Base-by-base conservation (phyloP, 192 early-diverging fungal species). In the Backusella australiensis region DNA sequence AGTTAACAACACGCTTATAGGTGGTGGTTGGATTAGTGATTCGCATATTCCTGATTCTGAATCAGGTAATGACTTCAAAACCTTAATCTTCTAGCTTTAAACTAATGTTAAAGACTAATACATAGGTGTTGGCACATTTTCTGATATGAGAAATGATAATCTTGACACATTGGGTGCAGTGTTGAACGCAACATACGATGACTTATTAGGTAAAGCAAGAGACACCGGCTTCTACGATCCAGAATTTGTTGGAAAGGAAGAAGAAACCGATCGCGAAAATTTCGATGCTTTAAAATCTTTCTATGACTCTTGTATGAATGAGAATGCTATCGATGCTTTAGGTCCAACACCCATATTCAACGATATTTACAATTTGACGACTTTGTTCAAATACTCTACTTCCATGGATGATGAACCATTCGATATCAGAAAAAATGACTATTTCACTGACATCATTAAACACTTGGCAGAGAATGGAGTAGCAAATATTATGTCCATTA, bases 31-130 rank as follows among this genome's bases (percentile, higher is more conserved):
- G 82, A 75, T 88, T 49, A 71, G 81, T 36, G 73, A 75, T 8
- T 74, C 89, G 19, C 53, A 83, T 5, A 91, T 93, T 56, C 90
- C 91, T 26, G 86, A 89, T 23, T 89, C 90, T 73, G 85, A 91
- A 78, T 78, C 89, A 12, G 56, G 74, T 81, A 81, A 67, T 36
- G 42, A 12, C 38, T 21, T 26, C 6, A 56, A 26, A 7, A 56
- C 8, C 2, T 14, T 3, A 56, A 23, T n/a, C 6, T 21, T 21
- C 21, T 56, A n/a, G 3, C 53, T 26, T 23, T 23, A 21, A 23
- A 21, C 53, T 56, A 7, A 23, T 56, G 8, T 21, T 21, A 56
- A 56, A 56, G 8, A 12, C 19, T 42, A 38, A 41, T 41, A 36
- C 26, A 36, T 26, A 72, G 73, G 56, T 35, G 42, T 65, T 41